Evolutionary conservation across 1,139 yeast species (phyloP), one percentile per base, ranked within the genome.

Genomic region (Fermentozyma sake): DNA sequence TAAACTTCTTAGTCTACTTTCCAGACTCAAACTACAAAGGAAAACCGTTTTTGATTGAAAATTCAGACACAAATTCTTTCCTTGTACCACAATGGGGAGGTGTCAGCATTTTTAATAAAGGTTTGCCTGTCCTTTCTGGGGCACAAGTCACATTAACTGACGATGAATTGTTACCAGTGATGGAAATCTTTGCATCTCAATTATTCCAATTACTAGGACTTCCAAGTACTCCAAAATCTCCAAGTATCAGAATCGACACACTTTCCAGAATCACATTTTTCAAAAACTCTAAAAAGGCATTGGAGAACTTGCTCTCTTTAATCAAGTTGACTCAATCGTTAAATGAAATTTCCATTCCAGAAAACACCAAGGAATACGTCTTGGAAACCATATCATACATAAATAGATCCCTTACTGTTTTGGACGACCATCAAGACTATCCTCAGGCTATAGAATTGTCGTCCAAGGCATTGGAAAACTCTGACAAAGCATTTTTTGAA

Each of bases 1-100:
- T 84, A 37, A 80, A 83, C 51, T 80, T 84, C 44, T 62, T 83
- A 18, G 53, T 80, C 1, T 84, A 77, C 42, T 68, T 79, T 32
- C 87, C 93, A 1, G 48, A 48, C 16, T 38, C 55, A 13, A 63
- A 72, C 20, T 47, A 57, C 19, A 56, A 62, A 11, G 58, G 58
- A 12, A 52, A 62, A 10, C 81, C 80, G 1, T 46, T 69, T 18
- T 22, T 38, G 8, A 67, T 72, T 30, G 68, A 60, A 29, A 55
- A 64, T 30, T 71, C 82, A 0, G 36, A 39, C 2, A 69, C 85
- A 29, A 75, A 81, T 44, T 76, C 91, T 23, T 89, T 83, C 48
- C 55, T 84, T 29, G 73, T 89, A 17, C 95, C 96, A 6, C 95
- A 85, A 56, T 89, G 95, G 95, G 97, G 97, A 13, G 81, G 82